Base-by-base conservation (phyloP, 441 rosid genomes). In the Viola pubescens region DNA sequence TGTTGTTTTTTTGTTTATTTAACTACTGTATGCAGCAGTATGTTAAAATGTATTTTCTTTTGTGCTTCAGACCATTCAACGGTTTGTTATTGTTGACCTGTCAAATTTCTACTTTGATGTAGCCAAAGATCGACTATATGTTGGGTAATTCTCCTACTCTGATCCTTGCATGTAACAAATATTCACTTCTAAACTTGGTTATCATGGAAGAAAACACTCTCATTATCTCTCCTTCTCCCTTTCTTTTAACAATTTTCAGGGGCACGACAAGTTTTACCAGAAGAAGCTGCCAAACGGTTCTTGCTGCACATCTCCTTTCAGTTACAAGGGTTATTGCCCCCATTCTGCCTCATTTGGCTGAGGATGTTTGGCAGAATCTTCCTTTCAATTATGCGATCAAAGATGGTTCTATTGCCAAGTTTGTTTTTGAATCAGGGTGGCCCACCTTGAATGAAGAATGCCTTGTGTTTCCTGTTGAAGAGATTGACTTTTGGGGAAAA, bases 241-340 rank as follows among this genome's bases (percentile, higher is more conserved):
- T 67, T 41, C 38, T 56, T 12, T 62, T 51, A 9, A 63, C 62
- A 14, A 61, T 61, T 78, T 70, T 63, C 84, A 89, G 96, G 82
- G 98, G 98, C 41, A 78, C 71, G 4, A 59, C 66, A 14, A 83
- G 82, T 73, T 88, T 78, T 81, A 84, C 98, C 5, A 77, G 98
- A 82, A 83, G 82, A 87, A 92, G 96, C 68, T 89, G 97, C 72
- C 98, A 92, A 78, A 89, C 98, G 37, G 95, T 94, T 73, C 96
- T 94, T 63, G 85, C 96, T 41, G 81, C 85, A 44, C 97, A 92
- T 74, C 91, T 89, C 63, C 77, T 89, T 68, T 82, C 96, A 45
- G 78, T 92, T 64, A 73, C 73, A 60, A 86, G 88, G 81, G 87
- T 87, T 69, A 70, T 87, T n/a, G 94, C 96, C 43, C 98, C 98